These are phyloP conservation scores for Chaetomiaceae sp. DNA, from an alignment of 2,329 filamentous ascomycete species.

Conservation along the genomic window DNA sequence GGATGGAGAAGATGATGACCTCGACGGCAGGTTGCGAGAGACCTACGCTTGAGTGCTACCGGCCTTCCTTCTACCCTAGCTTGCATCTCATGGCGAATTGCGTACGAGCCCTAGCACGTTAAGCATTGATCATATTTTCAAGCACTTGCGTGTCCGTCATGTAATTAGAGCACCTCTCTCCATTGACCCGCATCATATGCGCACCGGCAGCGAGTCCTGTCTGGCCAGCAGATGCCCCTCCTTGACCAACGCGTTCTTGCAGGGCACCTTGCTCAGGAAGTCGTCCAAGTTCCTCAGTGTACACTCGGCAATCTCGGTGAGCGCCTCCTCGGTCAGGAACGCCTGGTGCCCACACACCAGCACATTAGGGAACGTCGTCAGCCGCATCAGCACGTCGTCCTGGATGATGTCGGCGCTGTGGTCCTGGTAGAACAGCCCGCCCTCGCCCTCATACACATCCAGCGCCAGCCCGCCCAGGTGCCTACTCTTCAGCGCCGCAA, in stretches of 20 bases:
- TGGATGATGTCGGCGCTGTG: constrained; percentile 59
- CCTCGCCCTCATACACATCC: constrained; percentile 63
- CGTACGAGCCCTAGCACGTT: no score
- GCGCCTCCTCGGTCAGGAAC: constrained; percentile 61
- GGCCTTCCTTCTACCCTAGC: no score
- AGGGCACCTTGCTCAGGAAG: constrained; percentile 31
- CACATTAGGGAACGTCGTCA: constrained; percentile 64
- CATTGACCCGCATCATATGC: constrained; percentile 29
- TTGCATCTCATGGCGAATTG: no score
- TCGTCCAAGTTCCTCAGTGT: constrained; percentile 53
- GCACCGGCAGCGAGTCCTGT: constrained; percentile 31
- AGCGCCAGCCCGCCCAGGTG: constrained; percentile 57
- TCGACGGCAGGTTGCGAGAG: no score
- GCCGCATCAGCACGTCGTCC: constrained; percentile 58
- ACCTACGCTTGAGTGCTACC: no score
- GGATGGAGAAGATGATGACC: no score
- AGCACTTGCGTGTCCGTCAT: no score
- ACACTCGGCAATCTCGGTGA: constrained; percentile 55
- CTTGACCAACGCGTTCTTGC: constrained; percentile 34
- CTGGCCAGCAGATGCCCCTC: constrained; percentile 21
- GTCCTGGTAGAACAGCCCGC: constrained; percentile 59
- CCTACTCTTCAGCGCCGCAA: constrained; percentile 54
- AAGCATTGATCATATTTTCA: no score
- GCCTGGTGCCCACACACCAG: constrained; percentile 62
- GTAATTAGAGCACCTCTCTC: no score